Evolutionary conservation across 2,329 filamentous ascomycete species (phyloP).

Genomic region (Colletotrichum cordylinicola): DNA sequence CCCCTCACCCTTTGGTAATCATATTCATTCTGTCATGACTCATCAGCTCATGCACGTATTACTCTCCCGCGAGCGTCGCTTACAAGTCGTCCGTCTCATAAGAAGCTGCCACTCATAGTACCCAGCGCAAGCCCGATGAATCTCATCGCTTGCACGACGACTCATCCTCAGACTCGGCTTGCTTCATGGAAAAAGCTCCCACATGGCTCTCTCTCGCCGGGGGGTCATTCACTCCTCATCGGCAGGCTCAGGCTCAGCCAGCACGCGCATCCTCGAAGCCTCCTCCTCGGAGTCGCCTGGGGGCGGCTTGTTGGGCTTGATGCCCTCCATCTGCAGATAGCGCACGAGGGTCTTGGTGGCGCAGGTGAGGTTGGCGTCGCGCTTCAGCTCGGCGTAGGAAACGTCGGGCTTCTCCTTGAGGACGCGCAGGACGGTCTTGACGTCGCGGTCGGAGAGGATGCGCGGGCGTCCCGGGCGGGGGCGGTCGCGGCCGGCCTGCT

Average conservation of each 20-base stretch:
- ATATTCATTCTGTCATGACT: background rate
- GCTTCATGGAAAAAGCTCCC: background rate
- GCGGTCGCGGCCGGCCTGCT: constrained; percentile 20
- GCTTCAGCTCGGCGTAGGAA: constrained; percentile 19
- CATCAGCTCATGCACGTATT: background rate
- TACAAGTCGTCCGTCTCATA: constrained; percentile 5
- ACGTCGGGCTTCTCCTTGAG: constrained; percentile 19
- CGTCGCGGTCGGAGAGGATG: constrained; percentile 19
- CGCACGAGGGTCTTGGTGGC: constrained; percentile 19
- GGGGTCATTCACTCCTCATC: background rate
- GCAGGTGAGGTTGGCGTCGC: constrained; percentile 14
- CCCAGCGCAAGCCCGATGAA: background rate
- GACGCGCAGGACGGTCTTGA: constrained; percentile 18
- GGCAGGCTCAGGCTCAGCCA: constrained; percentile 3
- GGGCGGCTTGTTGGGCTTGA: constrained; percentile 21
- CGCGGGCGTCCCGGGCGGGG: constrained; percentile 15
- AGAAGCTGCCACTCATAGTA: background rate
- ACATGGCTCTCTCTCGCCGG: background rate
- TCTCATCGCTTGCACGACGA: background rate
- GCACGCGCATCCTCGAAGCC: constrained; percentile 11
- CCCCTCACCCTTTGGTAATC: background rate
- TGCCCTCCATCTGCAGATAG: constrained; percentile 19
- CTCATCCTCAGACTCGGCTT: background rate
- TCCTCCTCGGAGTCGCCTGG: constrained; percentile 21
- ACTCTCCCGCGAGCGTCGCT: background rate